Conservation (phyloP, 129 eudicot species). For the Centella asiatica region DNA sequence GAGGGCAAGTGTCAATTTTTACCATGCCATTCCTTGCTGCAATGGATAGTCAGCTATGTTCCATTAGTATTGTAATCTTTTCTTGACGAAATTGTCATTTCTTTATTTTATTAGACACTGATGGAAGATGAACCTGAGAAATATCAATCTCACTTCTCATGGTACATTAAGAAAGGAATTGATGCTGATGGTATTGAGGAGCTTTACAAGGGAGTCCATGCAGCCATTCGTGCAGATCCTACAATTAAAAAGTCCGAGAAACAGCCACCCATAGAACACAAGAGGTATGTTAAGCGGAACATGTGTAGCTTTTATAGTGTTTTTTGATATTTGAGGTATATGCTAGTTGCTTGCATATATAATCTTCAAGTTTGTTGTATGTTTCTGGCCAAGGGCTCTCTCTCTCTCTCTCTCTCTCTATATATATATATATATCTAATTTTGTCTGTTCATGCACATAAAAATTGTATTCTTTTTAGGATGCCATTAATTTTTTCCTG, state of each 20-base stretch:
- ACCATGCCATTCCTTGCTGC: neutral
- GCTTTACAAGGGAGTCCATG: slow-evolving; percentile 85
- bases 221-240: slow-evolving; percentile 88
- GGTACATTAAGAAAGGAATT: slow-evolving; percentile 55
- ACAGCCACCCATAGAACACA: slow-evolving; percentile 62
- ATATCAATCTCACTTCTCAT: slow-evolving; percentile 63
- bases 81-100: neutral
- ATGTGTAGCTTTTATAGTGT: no score
- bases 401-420: no score
- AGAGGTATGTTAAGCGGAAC: slow-evolving; percentile 36
- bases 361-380: neutral
- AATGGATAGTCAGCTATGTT: no score
- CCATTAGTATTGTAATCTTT: neutral
- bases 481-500: no score
- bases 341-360: no score
- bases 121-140: slow-evolving; percentile 90
- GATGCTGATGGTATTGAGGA: slow-evolving; percentile 61
- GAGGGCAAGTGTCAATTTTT: slow-evolving; percentile 33
- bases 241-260: slow-evolving; percentile 54
- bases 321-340: neutral
- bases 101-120: slow-evolving; percentile 31
- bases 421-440: no score
- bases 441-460: no score
- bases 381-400: no score
- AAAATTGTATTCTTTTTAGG: no score